Conservation (phyloP, 768 basidiomycete species). For the Naganishia onofrii region DNA sequence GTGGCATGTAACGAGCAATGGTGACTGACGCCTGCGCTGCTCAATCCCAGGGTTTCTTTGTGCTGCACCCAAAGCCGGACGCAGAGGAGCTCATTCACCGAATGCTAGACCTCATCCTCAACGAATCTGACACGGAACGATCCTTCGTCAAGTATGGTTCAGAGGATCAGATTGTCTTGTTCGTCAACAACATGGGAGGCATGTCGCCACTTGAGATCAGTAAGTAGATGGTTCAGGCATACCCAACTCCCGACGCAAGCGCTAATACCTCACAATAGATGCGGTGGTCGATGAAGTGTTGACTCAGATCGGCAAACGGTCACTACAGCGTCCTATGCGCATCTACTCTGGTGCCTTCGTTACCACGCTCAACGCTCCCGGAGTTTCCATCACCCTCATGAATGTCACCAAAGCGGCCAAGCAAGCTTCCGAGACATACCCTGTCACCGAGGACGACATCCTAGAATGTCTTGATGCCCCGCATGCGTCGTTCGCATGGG, state of each 20-base stretch:
- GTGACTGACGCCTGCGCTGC: slow-evolving; percentile 37
- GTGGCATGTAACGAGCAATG: slow-evolving; percentile 52
- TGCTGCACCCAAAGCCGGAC: too few relatives aligned
- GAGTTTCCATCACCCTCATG: slow-evolving; percentile 59
- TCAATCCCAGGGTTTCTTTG: too few relatives aligned
- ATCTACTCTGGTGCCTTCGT: slow-evolving; percentile 17
- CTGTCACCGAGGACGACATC: slow-evolving; percentile 40
- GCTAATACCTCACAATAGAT: slow-evolving; percentile 11
- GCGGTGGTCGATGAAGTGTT: background rate
- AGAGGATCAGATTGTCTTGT: slow-evolving; percentile 62
- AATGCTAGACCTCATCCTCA: slow-evolving; percentile 50
- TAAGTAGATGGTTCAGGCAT: slow-evolving; percentile 15
- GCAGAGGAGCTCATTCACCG: slow-evolving; percentile 50
- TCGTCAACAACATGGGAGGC: slow-evolving; percentile 54
- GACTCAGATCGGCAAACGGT: slow-evolving; percentile 12
- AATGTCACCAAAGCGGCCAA: slow-evolving; percentile 53
- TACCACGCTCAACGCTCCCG: slow-evolving; percentile 55
- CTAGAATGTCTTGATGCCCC: slow-evolving; percentile 52
- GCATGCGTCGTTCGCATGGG: slow-evolving; percentile 74
- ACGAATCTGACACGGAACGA: slow-evolving; percentile 53
- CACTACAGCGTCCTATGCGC: slow-evolving; percentile 14
- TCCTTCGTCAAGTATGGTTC: slow-evolving; percentile 56
- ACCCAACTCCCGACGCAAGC: background rate
- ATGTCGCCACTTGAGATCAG: slow-evolving; percentile 48
- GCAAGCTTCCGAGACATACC: slow-evolving; percentile 37